These are phyloP conservation scores for Knoxia roxburghii DNA, from an alignment of 257 asterid genomes.

Conservation along the genomic window DNA sequence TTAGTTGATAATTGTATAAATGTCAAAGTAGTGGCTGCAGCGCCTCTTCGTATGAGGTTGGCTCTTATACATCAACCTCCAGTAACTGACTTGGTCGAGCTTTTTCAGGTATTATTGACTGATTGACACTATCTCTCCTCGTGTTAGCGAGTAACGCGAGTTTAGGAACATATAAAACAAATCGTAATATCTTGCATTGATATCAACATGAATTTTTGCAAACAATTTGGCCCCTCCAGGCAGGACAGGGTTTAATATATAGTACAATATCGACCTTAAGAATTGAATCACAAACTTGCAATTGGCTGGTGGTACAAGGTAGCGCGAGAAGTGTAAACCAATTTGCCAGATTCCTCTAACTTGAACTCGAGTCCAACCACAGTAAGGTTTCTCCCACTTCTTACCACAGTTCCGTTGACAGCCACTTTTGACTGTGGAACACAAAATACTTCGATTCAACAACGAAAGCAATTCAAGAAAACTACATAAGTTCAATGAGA, in stretches of 20 bases:
- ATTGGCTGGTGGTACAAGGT: constrained; percentile 62
- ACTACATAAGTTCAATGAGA: no score
- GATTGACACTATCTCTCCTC: no score
- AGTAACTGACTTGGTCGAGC: no score
- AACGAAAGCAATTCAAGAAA: constrained; percentile 3
- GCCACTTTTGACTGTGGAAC: constrained; percentile 46
- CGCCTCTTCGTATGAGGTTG: no score
- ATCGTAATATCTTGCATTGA: no score
- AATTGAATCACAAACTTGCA: constrained; percentile 51
- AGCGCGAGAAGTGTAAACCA: constrained; percentile 58
- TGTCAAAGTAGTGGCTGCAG: no score
- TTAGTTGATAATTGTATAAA: no score
- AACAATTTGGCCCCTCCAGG: no score
- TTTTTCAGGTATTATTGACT: no score
- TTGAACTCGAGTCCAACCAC: constrained; percentile 59
- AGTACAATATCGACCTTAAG: constrained; percentile 3
- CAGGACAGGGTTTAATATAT: no score
- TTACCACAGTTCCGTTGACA: constrained; percentile 54
- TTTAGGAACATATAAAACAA: not conserved
- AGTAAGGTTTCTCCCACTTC: constrained; percentile 83
- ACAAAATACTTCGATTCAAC: constrained; percentile 16
- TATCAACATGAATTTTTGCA: not conserved
- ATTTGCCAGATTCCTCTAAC: constrained; percentile 43
- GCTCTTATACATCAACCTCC: no score
- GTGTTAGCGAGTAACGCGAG: no score